A percentile compares a stretch with the other conserved stretches of the same genome.
Evolutionary conservation across 768 basidiomycete species (phyloP).

Genomic region (Lepiota venenata): DNA sequence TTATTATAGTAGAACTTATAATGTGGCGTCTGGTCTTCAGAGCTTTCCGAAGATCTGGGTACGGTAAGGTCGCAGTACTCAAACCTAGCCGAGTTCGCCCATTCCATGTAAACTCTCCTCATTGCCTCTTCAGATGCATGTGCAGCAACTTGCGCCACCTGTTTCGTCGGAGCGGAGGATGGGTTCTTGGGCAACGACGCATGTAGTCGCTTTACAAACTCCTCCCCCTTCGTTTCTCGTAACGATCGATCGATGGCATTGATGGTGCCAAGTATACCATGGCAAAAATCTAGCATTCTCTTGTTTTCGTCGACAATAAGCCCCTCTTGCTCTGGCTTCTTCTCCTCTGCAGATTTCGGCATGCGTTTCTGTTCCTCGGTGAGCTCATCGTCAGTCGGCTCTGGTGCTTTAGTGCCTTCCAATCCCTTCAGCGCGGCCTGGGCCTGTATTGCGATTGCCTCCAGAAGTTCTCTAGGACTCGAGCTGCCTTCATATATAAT

Average conservation of each 20-base stretch:
- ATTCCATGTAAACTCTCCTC: slow-evolving; percentile 71
- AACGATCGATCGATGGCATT: slow-evolving; percentile 85
- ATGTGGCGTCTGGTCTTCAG: slow-evolving; percentile 56
- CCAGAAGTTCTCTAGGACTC: slow-evolving; percentile 87
- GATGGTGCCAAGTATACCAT: slow-evolving; percentile 79
- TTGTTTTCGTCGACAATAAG: slow-evolving; percentile 67
- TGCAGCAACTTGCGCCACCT: neutral
- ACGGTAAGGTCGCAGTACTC: slow-evolving; percentile 88
- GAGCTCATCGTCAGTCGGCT: slow-evolving; percentile 56
- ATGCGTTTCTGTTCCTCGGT: slow-evolving; percentile 91
- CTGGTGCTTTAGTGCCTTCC: slow-evolving; percentile 55
- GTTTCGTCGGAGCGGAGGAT: slow-evolving; percentile 31
- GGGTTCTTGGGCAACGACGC: slow-evolving; percentile 72
- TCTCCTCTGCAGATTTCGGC: slow-evolving; percentile 64
- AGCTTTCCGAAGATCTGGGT: slow-evolving; percentile 25
- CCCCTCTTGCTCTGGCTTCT: slow-evolving; percentile 53
- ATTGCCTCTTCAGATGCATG: slow-evolving; percentile 60
- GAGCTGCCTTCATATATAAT: slow-evolving; percentile 90
- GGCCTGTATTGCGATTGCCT: slow-evolving; percentile 90
- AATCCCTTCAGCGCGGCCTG: slow-evolving; percentile 88
- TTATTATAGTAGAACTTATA: slow-evolving; percentile 83
- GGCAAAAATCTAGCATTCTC: slow-evolving; percentile 79
- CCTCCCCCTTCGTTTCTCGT: slow-evolving; percentile 84
- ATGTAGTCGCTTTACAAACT: slow-evolving; percentile 78
- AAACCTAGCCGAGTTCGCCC: slow-evolving; percentile 81